Evolutionary conservation across 2,329 filamentous ascomycete genomes (phyloP), one percentile per base, ranked within the genome.

Genomic region (Periglandula ipomoeae): DNA sequence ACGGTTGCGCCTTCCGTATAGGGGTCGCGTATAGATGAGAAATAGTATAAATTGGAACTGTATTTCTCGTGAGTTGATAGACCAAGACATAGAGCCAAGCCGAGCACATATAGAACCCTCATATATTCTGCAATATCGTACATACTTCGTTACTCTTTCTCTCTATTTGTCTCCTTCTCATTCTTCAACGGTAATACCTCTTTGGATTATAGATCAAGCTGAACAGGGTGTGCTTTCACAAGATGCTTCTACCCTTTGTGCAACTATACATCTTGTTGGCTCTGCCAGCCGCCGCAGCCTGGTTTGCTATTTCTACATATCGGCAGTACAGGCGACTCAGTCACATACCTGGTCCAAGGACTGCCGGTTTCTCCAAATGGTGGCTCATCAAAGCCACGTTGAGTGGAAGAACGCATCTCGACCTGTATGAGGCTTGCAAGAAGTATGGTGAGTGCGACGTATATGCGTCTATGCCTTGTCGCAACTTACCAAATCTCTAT

Each of bases 271-370:
- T 44, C 9, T 22, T 42, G 37, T 11, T 51, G 37, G 42, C 50
- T 3, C 11, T 51, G 3, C 46, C 50, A 15, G 38, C 46, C 30
- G 15, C 55, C 19, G 23, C 51, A 5, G 13, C 53, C 3, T 59
- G 51, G 54, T 56, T 41, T 1, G 42, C 48, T 4, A 37, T 44
- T 3, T 26, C 17, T 1, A n/a, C 38, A 10, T 51, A 46, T 20
- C 44, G 30, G 13, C 57, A 63, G 20, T 71, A 68, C 54, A 56
- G 50, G 24, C 63, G 68, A 23, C 63, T 73, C 6, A 61, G 66
- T 10, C 64, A 70, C 50, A 59, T 73, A 47, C 62, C 63, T 5
- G 70, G 70, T 0, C 70, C 71, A 5, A 54, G 54, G 15, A 44
- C 60, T 3, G 67, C 68, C 2, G 61, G 54, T 0, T 62, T 72